A percentile compares a stretch with the other conserved stretches of the same genome.
These are phyloP conservation scores for Gamarada debralockiae DNA, from an alignment of 495 filamentous ascomycete genomes.

Conservation along the genomic window DNA sequence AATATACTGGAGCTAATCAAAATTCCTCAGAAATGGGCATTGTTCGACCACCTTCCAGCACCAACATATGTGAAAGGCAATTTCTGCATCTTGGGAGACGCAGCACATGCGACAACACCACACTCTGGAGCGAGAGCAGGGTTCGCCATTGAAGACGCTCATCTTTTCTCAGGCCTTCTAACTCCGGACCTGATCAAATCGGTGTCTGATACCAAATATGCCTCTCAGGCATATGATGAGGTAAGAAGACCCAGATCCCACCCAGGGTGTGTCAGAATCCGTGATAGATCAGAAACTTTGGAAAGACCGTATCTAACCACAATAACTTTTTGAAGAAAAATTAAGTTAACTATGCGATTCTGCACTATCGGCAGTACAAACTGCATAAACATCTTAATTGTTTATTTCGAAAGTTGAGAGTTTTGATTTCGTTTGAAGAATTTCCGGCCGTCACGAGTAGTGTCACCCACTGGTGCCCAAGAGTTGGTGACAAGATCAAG, in stretches of 20 bases:
- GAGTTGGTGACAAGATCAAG: slow-evolving; percentile 34
- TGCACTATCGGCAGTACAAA: too few species aligned
- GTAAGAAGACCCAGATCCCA: slow-evolving; percentile 47
- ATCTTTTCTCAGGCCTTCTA: slow-evolving; percentile 52
- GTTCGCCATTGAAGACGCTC: slow-evolving; percentile 63
- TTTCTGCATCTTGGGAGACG: slow-evolving; percentile 61
- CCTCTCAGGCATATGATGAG: slow-evolving; percentile 59
- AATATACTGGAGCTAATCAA: slow-evolving; percentile 39
- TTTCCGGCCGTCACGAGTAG: too few species aligned
- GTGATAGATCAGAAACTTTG: too few species aligned
- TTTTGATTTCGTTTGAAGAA: too few species aligned
- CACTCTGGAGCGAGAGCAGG: slow-evolving; percentile 67
- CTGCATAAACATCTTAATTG: too few species aligned
- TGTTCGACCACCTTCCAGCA: slow-evolving; percentile 55
- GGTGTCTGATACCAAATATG: slow-evolving; percentile 36
- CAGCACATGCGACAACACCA: slow-evolving; percentile 65
- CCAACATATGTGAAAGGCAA: slow-evolving; percentile 48
- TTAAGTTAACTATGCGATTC: too few species aligned
- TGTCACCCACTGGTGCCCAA: too few species aligned
- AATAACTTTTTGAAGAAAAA: too few species aligned
- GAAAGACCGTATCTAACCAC: too few species aligned
- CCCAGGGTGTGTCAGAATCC: too few species aligned
- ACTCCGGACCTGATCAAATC: slow-evolving; percentile 39
- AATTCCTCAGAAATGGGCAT: slow-evolving; percentile 53
- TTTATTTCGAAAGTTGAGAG: too few species aligned